Base-by-base conservation (phyloP, 1,139 yeast species). In the Ashbya aceris region DNA sequence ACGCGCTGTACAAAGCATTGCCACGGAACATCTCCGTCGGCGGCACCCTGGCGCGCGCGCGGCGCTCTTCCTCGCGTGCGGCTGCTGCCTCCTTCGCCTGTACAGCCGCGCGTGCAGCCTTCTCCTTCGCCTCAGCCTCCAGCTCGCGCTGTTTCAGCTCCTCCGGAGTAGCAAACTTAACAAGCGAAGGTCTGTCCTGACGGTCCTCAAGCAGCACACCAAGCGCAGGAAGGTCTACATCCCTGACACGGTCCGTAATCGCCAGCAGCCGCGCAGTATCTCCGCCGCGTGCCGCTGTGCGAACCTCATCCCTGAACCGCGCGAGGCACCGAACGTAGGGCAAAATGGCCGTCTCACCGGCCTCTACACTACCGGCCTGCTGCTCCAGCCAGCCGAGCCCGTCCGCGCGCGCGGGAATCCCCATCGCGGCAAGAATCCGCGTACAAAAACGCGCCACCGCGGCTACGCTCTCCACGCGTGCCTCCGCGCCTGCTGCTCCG, bases 201-300 rank as follows among this genome's bases (percentile, higher is more conserved):
- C 96, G 77, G 62, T 91, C 99, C 61, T 91, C 97, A 40, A 91
- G 69, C 0, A 93, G 78, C 28, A 91, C 83, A 23, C 94, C 93
- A 46, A 87, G 67, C 26, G 76, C 73, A 45, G 86, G 67, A 52
- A 91, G 67, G 38, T 83, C 93, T 11, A 63, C 61, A 50, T 78
- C 77, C 49, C 91, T 71, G 7, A 82, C 57, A 10, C 59, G 60
- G 56, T 82, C 91, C 42, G 82, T 72, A 4, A 77, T 68, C 12
- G 68, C 65, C 45, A 91, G 69, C 45, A 86, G 72, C 40, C 73
- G 77, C 40, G 64, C 41, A 44, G 69, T 65, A 29, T 76, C 77
- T 1, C 74, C 78, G 57, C 79, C 78, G 51, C 85, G 86, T 4
- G 96, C 93, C 52, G 77, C 66, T 27, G 66, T 66, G 50, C 98